Evolutionary conservation across 2,329 filamentous ascomycete species (phyloP).

Genomic region (Neocucurbitaria cava): DNA sequence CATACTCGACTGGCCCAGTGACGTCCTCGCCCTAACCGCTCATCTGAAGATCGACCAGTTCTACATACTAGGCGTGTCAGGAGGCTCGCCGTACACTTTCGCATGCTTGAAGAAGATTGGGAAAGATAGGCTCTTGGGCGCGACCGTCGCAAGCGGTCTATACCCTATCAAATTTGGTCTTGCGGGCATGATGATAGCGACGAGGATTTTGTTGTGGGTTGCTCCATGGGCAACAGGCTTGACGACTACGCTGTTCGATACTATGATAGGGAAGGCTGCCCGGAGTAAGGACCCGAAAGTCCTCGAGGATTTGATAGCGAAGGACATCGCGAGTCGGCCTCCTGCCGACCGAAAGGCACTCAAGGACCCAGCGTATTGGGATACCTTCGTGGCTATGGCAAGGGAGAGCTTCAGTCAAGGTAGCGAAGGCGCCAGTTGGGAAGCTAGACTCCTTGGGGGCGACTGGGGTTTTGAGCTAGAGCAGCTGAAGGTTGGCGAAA

Average conservation of each 20-base stretch:
- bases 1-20: constrained; percentile 52
- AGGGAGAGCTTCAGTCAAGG: constrained; percentile 36
- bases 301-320: constrained; percentile 33
- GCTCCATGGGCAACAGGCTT: constrained; percentile 35
- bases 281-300: constrained; percentile 31
- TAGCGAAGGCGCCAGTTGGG: constrained; percentile 36
- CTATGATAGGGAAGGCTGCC: constrained; percentile 33
- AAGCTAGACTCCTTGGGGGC: constrained; percentile 34
- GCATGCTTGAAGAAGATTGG: constrained; percentile 54
- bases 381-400: constrained; percentile 32
- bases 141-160: constrained; percentile 31
- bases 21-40: constrained; percentile 51
- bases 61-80: constrained; percentile 54
- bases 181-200: constrained; percentile 32
- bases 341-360: constrained; percentile 28
- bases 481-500: constrained; percentile 28
- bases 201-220: constrained; percentile 31
- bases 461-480: constrained; percentile 44
- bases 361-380: constrained; percentile 27
- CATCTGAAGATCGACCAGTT: constrained; percentile 52
- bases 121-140: constrained; percentile 30
- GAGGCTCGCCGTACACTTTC: constrained; percentile 57
- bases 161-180: constrained; percentile 36
- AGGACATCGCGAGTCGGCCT: constrained; percentile 27
- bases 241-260: constrained; percentile 27